These are phyloP conservation scores for Plasmodium adleri DNA, from an alignment of 169 alveolate species.

Conservation along the genomic window DNA sequence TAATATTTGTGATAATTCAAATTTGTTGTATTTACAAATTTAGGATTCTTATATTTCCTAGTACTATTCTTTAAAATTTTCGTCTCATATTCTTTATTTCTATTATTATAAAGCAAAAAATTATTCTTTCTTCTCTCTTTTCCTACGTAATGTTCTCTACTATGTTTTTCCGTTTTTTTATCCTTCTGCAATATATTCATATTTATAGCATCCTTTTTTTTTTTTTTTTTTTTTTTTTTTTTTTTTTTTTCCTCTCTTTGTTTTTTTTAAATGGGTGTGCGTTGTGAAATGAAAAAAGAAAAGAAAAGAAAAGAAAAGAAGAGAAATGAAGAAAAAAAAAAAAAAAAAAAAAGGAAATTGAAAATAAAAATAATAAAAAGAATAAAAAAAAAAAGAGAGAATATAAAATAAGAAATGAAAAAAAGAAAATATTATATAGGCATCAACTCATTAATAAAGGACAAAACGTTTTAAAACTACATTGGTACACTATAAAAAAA, in stretches of 20 bases:
- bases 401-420: no score
- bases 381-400: no score
- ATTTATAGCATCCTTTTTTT: neutral
- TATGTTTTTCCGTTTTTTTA: neutral
- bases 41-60: constrained; percentile 10
- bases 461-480: no score
- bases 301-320: constrained; percentile 1
- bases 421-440: no score
- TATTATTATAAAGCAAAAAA: constrained; percentile 1
- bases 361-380: neutral
- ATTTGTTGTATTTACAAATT: constrained; percentile 5
- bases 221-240: no score
- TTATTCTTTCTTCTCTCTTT: constrained; percentile 8
- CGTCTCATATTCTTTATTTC: neutral
- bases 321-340: neutral
- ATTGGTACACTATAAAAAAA: no score
- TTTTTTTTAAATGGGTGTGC: no score
- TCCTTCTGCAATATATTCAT: constrained; percentile 8
- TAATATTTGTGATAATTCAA: constrained; percentile 8
- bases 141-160: constrained; percentile 4
- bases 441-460: no score
- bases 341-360: constrained; percentile 3
- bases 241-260: no score
- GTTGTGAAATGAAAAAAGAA: neutral
- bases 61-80: constrained; percentile 3